Percentiles rank a stretch among this genome's conserved stretches.
Conservation (phyloP, 1,284 basidiomycete species). For the Dichomitus squalens region DNA sequence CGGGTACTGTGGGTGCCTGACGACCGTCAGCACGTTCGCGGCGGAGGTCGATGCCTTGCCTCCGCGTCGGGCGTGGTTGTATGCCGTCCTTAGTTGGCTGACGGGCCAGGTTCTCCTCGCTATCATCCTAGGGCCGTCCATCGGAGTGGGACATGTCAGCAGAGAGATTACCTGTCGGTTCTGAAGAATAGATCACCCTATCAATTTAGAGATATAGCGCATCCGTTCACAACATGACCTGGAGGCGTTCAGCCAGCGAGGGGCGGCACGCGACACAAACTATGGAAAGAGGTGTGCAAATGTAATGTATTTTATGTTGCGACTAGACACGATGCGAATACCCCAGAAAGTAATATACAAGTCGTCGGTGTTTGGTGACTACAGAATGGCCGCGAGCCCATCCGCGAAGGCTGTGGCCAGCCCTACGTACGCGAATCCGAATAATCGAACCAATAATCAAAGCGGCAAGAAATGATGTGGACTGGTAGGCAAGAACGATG, state of each 20-base stretch:
- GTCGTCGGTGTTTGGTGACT: conserved; percentile 4
- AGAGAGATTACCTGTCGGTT: conserved; percentile 41
- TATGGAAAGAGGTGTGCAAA: no score
- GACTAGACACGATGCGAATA: conserved; percentile 3
- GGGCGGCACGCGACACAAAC: no score
- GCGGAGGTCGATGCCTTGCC: conserved; percentile 74
- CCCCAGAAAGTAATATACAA: conserved; percentile 16
- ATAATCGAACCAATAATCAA: conserved; percentile 2
- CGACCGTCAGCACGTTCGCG: conserved; percentile 93
- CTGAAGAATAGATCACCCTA: neutral
- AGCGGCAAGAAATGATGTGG: neutral
- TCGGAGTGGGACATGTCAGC: conserved; percentile 54
- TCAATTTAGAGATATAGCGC: neutral
- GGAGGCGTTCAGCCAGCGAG: no score
- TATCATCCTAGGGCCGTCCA: conserved; percentile 75
- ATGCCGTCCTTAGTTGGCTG: conserved; percentile 71
- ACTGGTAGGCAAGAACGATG: conserved; percentile 1
- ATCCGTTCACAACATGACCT: neutral
- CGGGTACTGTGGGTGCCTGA: conserved; percentile 95
- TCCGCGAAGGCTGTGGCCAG: neutral
- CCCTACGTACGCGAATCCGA: neutral
- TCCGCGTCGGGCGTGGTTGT: conserved; percentile 61
- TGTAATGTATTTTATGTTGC: conserved; percentile 8
- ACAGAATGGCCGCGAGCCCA: neutral
- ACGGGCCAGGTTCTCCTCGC: conserved; percentile 75